These are phyloP conservation scores for Saussurea involucrata DNA, from an alignment of 129 eudicot genomes.

Conservation along the genomic window DNA sequence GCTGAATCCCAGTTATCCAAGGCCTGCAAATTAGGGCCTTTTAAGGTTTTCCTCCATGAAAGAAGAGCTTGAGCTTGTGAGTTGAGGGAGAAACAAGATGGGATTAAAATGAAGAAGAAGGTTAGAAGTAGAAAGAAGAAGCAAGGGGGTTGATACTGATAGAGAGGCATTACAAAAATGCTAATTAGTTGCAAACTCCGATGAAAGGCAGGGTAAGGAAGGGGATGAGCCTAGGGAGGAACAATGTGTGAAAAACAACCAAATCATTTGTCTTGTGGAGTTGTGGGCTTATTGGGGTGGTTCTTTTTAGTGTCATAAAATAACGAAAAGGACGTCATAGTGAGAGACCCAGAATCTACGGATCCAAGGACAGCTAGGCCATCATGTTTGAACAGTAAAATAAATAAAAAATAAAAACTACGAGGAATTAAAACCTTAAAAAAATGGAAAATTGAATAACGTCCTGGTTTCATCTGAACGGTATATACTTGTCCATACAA, in stretches of 20 bases:
- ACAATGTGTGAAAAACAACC: constrained; percentile 48
- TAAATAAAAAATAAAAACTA: background rate
- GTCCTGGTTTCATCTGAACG: background rate
- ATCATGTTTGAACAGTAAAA: constrained; percentile 39
- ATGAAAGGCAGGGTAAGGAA: constrained; percentile 48
- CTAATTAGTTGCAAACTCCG: constrained; percentile 42
- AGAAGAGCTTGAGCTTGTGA: constrained; percentile 73
- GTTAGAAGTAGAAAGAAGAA: constrained; percentile 16
- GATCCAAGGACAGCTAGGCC: constrained; percentile 97
- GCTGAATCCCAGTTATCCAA: constrained; percentile 55
- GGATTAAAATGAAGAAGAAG: constrained; percentile 10
- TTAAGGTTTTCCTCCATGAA: constrained; percentile 55
- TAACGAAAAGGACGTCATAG: constrained; percentile 14
- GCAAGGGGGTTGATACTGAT: constrained; percentile 33
- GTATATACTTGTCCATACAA: no score
- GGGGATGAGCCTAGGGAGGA: constrained; percentile 72
- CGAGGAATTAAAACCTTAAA: constrained; percentile 36
- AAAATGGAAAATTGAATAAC: no score
- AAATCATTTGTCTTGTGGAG: constrained; percentile 67
- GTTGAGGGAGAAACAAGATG: constrained; percentile 43
- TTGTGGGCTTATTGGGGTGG: constrained; percentile 7
- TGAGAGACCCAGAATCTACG: constrained; percentile 70
- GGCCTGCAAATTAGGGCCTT: constrained; percentile 46
- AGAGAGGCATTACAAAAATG: constrained; percentile 58
- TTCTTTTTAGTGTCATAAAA: constrained; percentile 23